Evolutionary conservation across 805 yeast species (phyloP).

Genomic region (Citeromyces matritensis): DNA sequence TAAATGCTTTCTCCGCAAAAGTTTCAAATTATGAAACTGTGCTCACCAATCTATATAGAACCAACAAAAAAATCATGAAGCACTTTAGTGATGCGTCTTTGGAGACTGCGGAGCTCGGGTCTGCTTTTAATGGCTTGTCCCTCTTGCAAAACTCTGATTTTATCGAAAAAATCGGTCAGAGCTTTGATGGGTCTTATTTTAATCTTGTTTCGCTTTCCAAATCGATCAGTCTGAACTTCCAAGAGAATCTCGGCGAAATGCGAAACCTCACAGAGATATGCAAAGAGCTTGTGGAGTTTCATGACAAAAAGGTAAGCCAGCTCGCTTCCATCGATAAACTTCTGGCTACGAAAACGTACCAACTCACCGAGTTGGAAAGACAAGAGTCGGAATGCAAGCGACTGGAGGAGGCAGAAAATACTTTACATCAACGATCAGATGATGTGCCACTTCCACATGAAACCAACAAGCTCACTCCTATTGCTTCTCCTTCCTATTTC

Average conservation of each 20-base stretch:
- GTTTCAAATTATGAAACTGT: slow-evolving; percentile 16
- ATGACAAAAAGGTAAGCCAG: slow-evolving; percentile 17
- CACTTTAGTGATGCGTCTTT: slow-evolving; percentile 27
- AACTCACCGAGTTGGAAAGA: slow-evolving; percentile 11
- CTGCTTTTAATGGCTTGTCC: slow-evolving; percentile 36
- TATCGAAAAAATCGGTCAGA: slow-evolving; percentile 75
- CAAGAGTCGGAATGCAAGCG: slow-evolving; percentile 15
- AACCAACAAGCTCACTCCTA: slow-evolving; percentile 6
- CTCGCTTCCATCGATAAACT: slow-evolving; percentile 12
- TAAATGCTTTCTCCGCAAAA: slow-evolving; percentile 6
- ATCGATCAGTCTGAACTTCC: slow-evolving; percentile 12
- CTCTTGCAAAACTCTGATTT: slow-evolving; percentile 22
- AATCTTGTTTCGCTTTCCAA: slow-evolving; percentile 24
- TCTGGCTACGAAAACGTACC: slow-evolving; percentile 9
- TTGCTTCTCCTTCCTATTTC: slow-evolving; percentile 8
- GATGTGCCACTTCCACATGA: slow-evolving; percentile 1
- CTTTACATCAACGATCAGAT: background rate
- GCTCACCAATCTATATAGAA: slow-evolving; percentile 14
- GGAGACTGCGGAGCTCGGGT: slow-evolving; percentile 38
- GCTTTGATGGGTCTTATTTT: slow-evolving; percentile 59
- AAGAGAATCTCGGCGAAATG: slow-evolving; percentile 17
- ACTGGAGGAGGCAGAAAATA: slow-evolving; percentile 12
- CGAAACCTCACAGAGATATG: slow-evolving; percentile 15
- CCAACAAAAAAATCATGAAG: slow-evolving; percentile 29
- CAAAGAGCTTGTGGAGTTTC: slow-evolving; percentile 15